Evolutionary conservation across 441 rosid genomes (phyloP), one percentile per base, ranked within the genome.

Genomic region (Croton laevigatus): DNA sequence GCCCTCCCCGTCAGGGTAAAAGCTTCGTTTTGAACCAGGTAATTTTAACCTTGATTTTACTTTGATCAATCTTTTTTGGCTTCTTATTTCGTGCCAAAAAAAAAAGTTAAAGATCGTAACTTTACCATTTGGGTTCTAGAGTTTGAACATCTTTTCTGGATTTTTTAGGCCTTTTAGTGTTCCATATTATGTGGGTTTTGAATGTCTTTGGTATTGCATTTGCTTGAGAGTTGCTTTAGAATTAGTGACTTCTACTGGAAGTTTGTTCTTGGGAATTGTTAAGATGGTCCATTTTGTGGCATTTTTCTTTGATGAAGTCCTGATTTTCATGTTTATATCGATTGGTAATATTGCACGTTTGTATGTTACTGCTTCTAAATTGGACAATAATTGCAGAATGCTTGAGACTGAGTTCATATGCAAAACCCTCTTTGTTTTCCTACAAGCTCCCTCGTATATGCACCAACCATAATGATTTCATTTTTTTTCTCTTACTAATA

Each of bases 1-100:
- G 98, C 58, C 89, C 93, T 57, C 88, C 94, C 69, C 94, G 93
- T 62, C 97, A 94, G 83, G 97, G 96, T 64, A 90, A 94, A 78
- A 90, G 95, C 85, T 90, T 85, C 71, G 84, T 94, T 40, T 70
- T 91, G 77, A 94, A 94, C 79, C 95, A 94, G 91, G 98, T 94
- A 58, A 44, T 58, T 69, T 38, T 55, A 54, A 12, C 19, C 72
- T 37, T 69, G 36, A 3, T 20, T 63, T 70, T 23, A 8, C 5
- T 3, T 9, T 34, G 48, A 20, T 54, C 34, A 54, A 52, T 19
- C 6, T 53, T 53, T 68, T 74, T 62, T 36, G 20, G 62, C 32
- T 69, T 22, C 16, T 62, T 62, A 22, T 20, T 20, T 8, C 1
- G 13, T 37, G 1, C 5, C 14, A n/a, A n/a, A n/a, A 7, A 44